Evolutionary conservation across 176 grass and related monocot species (phyloP).

Genomic region (Urochloa ruziziensis): DNA sequence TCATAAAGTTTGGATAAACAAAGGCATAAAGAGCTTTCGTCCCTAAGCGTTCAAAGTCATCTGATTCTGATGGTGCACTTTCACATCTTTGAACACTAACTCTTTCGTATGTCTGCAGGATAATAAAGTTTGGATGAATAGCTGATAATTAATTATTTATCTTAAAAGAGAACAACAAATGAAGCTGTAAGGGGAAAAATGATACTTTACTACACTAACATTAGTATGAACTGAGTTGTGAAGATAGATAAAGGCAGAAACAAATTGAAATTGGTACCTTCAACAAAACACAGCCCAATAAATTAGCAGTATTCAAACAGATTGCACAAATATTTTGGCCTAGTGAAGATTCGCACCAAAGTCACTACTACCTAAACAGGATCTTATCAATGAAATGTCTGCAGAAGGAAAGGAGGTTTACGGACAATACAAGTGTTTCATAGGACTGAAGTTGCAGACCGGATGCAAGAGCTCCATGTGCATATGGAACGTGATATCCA

Average conservation of each 20-base stretch:
- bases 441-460: conserved; percentile 89
- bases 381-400: not conserved
- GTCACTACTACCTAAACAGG: not conserved
- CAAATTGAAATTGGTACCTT: not conserved
- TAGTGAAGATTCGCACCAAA: not conserved
- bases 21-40: conserved; percentile 89
- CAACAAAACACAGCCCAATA: not conserved
- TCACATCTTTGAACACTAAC: conserved; percentile 94
- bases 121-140: too few relatives aligned
- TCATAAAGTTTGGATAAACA: conserved; percentile 97
- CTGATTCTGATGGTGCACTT: conserved; percentile 37
- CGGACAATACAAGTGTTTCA: conserved; percentile 62
- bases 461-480: conserved; percentile 85
- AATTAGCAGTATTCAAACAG: not conserved
- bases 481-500: conserved; percentile 97
- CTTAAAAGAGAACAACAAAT: not conserved
- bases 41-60: conserved; percentile 62
- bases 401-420: conserved; percentile 19
- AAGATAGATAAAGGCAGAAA: not conserved
- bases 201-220: not conserved
- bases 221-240: not conserved
- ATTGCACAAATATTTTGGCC: not conserved
- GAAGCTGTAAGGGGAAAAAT: not conserved
- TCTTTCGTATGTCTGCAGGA: conserved; percentile 71
- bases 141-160: conserved; percentile 20